Evolutionary conservation across 441 rosid species (phyloP), one percentile per base, ranked within the genome.

Genomic region (Brassica balearica): DNA sequence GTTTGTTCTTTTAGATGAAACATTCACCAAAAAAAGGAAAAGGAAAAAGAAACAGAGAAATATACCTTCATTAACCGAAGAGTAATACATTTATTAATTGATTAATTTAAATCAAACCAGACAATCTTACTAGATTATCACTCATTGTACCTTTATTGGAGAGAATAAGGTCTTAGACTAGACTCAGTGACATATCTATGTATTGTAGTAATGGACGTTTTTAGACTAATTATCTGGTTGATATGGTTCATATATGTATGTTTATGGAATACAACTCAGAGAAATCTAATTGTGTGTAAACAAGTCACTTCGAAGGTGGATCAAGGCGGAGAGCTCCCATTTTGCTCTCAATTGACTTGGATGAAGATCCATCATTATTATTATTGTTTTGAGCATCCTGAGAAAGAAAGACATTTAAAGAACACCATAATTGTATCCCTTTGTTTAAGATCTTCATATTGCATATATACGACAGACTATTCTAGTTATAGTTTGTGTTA

Each of bases 241-340:
- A 46, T 46, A 46, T 46, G 53, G 15, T 46, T 46, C 53, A 46
- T 46, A 46, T 46, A 46, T 46, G 15, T 46, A 11, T 46, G 53
- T 29, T 46, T 46, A 46, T 46, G 53, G 15, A 46, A 46, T 12
- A 46, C 53, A n/a, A 46, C 15, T 12, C 15, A 12, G 6, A 46
- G 53, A 43, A 8, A 12, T 46, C 6, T 46, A 12, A 46, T 46
- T 12, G 15, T 46, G 53, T 46, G 53, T 46, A 46, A 46, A 46
- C 6, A 46, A 12, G 53, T 46, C 53, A 46, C 58, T n/a, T n/a
- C 2, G 58, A 51, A 27, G 27, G 62, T 17, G 62, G 63, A 69
- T 29, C 63, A 12, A 69, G 62, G 63, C 63, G 46, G 8, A 69
- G 73, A 27, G 63, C 29, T 27, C 46, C 73, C 43, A 67, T 20